phyloP scores from a whole-genome alignment of 2,329 filamentous ascomycete species.

The Elsinoe ampelina region DNA sequence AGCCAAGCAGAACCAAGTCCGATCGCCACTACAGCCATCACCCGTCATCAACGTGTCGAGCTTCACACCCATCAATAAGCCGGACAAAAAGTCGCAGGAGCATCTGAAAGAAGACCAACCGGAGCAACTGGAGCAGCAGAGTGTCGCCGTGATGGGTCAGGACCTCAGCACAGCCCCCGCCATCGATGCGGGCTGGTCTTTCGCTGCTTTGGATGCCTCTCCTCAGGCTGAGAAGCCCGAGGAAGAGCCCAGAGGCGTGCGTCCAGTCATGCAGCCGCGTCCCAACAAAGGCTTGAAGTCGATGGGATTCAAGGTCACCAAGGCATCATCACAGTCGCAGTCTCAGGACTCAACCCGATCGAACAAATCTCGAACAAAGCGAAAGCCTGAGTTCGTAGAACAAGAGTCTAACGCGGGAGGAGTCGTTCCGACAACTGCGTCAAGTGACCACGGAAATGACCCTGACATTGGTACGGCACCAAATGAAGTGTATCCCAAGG shows the following conservation, averaged over 20 bases:
- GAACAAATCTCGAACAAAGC: background rate
- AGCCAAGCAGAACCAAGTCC: background rate
- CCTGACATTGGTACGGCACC: no score
- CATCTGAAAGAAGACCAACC: no score
- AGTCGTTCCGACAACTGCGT: no score
- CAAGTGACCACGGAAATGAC: no score
- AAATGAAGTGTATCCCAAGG: no score
- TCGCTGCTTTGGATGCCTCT: conserved; percentile 1
- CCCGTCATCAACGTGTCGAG: background rate
- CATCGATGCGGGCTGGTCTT: background rate
- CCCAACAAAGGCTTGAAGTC: background rate
- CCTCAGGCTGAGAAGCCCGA: background rate
- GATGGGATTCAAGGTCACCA: conserved; percentile 12
- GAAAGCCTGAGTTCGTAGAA: background rate
- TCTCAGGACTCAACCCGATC: background rate
- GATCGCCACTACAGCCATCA: background rate
- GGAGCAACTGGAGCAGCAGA: background rate
- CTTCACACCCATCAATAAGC: conserved; percentile 14
- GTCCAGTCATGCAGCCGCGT: background rate
- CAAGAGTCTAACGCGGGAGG: no score
- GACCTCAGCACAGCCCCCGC: background rate
- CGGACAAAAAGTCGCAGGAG: background rate
- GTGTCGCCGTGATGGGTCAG: background rate
- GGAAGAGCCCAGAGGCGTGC: background rate
- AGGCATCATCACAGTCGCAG: conserved; percentile 3